These are phyloP conservation scores for Breynia disticha DNA, from an alignment of 441 rosid species.

Conservation along the genomic window DNA sequence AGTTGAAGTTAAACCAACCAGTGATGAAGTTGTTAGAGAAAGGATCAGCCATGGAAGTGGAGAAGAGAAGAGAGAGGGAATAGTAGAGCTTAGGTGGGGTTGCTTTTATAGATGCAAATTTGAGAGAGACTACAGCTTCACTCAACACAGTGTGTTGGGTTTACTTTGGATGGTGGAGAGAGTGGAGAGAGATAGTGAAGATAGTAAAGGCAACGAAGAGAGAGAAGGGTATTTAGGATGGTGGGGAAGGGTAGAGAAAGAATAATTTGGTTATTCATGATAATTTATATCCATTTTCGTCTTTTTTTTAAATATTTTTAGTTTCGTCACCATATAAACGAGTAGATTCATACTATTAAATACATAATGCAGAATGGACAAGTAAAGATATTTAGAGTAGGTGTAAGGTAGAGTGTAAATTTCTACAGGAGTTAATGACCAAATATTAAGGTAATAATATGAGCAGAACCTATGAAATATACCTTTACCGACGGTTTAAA, in stretches of 20 bases:
- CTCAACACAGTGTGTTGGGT: constrained; percentile 17
- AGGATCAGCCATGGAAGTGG: constrained; percentile 65
- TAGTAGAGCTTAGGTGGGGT: constrained; percentile 30
- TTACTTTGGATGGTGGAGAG: constrained; percentile 28
- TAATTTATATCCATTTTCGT: not conserved
- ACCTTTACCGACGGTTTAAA: too few relatives aligned
- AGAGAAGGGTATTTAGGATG: not conserved
- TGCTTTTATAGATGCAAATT: constrained; percentile 33
- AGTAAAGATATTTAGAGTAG: too few relatives aligned
- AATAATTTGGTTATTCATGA: constrained; percentile 4
- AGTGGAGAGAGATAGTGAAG: constrained; percentile 3
- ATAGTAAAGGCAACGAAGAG: constrained; percentile 1
- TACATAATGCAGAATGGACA: too few relatives aligned
- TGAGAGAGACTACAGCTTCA: constrained; percentile 30
- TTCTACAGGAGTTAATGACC: too few relatives aligned
- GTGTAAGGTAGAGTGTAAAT: too few relatives aligned
- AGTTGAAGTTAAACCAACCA: constrained; percentile 38
- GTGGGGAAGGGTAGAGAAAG: constrained; percentile 4
- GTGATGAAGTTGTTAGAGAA: constrained; percentile 63
- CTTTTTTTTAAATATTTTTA: too few relatives aligned
- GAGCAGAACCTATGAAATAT: too few relatives aligned
- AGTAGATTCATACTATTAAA: too few relatives aligned
- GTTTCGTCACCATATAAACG: too few relatives aligned
- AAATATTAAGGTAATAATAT: too few relatives aligned
- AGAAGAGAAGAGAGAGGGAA: constrained; percentile 13